phyloP scores from a whole-genome alignment of 139 green algal species.

The Penium margaritaceum region DNA sequence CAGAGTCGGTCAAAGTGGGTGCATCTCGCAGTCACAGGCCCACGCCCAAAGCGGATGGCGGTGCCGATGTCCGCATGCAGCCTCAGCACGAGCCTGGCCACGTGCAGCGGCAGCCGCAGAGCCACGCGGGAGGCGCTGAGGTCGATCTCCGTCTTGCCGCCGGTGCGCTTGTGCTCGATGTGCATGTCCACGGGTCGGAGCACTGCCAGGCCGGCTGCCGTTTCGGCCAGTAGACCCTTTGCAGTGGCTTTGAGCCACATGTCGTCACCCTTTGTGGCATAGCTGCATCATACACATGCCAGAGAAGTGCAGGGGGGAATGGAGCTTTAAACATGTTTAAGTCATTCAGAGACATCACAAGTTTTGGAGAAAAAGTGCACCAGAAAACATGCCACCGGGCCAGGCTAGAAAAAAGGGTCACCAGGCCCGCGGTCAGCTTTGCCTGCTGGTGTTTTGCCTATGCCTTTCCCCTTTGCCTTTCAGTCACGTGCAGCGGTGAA shows the following conservation, averaged over 20 bases:
- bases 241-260: slow-evolving; percentile 14
- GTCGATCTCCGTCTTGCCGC: slow-evolving; percentile 46
- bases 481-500: too few relatives aligned
- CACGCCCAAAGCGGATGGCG: slow-evolving; percentile 37
- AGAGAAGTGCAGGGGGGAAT: too few relatives aligned
- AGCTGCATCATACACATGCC: slow-evolving; percentile 1
- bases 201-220: slow-evolving; percentile 11
- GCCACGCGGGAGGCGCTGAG: slow-evolving; percentile 52
- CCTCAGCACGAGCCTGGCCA: slow-evolving; percentile 59
- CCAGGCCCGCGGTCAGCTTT: too few relatives aligned
- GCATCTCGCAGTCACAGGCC: slow-evolving; percentile 52
- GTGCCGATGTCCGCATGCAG: slow-evolving; percentile 55
- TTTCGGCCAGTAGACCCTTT: slow-evolving; percentile 30
- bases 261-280: slow-evolving; percentile 10
- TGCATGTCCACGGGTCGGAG: slow-evolving; percentile 28
- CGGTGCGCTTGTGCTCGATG: background rate
- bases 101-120: slow-evolving; percentile 61
- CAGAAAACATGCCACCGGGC: too few relatives aligned
- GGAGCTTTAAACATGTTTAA: too few relatives aligned
- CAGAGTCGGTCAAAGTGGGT: slow-evolving; percentile 63
- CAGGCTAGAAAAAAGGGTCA: too few relatives aligned
- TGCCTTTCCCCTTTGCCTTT: too few relatives aligned
- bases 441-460: too few relatives aligned
- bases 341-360: too few relatives aligned
- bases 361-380: too few relatives aligned